Evolutionary conservation across 768 basidiomycete species (phyloP).

Genomic region (Rhizopogon roseolus): DNA sequence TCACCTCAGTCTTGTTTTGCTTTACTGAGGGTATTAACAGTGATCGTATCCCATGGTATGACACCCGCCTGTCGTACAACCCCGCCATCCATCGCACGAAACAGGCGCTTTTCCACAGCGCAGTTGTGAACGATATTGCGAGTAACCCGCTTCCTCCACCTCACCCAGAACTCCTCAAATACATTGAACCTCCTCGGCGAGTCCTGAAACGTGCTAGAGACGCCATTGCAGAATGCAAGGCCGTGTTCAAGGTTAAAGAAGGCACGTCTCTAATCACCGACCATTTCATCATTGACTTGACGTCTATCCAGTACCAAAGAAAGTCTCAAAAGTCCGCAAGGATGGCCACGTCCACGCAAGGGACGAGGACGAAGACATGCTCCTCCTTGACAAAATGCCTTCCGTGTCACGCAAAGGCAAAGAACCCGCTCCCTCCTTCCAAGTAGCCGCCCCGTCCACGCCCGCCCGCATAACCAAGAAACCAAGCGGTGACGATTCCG

Average conservation of each 20-base stretch:
- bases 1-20: background rate
- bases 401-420: slow-evolving; percentile 1
- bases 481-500: slow-evolving; percentile 47
- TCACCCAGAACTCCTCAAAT: slow-evolving; percentile 80
- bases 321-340: slow-evolving; percentile 48
- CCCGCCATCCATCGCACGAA: slow-evolving; percentile 88
- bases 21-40: slow-evolving; percentile 31
- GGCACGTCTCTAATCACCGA: slow-evolving; percentile 35
- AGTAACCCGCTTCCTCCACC: slow-evolving; percentile 78
- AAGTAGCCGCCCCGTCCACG: slow-evolving; percentile 3
- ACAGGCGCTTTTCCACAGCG: slow-evolving; percentile 89
- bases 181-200: slow-evolving; percentile 71
- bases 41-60: slow-evolving; percentile 68
- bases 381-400: slow-evolving; percentile 45
- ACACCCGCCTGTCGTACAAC: slow-evolving; percentile 73
- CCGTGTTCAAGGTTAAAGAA: slow-evolving; percentile 71
- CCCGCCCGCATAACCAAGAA: slow-evolving; percentile 12
- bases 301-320: slow-evolving; percentile 54
- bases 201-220: slow-evolving; percentile 57
- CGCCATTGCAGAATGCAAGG: slow-evolving; percentile 57
- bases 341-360: slow-evolving; percentile 57
- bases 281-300: background rate
- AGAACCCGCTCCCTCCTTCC: slow-evolving; percentile 4
- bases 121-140: slow-evolving; percentile 69
- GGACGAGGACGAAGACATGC: slow-evolving; percentile 57